Evolutionary conservation across 2,329 filamentous ascomycete genomes (phyloP), one percentile per base, ranked within the genome.

Genomic region (Aspergillus neoniger): DNA sequence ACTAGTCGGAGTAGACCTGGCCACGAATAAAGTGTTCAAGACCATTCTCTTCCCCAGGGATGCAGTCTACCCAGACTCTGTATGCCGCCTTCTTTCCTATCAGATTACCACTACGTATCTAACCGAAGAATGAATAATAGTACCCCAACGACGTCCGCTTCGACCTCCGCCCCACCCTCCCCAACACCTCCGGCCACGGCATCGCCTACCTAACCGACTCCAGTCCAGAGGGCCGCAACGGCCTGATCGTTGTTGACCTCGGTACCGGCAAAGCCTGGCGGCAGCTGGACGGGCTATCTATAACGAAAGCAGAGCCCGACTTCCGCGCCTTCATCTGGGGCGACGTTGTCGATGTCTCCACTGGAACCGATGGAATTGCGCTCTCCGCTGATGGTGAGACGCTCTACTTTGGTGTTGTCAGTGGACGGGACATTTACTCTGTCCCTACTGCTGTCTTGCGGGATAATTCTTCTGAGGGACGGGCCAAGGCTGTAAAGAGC

Each of bases 101-200:
- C 25, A 4, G 4, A 30, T 1, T 9, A 15, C 17, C 6, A 21
- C 14, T 32, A 17, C 8, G 6, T 12, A 28, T 19, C 25, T 50
- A 30, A 50, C 25, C 4, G 6, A 1, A 15, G 4, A 19, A 10
- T 10, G 15, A 7, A 17, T 5, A 14, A 19, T 2, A 50, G 47
- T 50, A 50, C 8, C 47, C 47, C 28, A 50, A 50, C 47, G 47
- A 32, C 47, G 47, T 50, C n/a, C 47, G 47, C 15, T 50, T 50
- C 25, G 47, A 50, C 5, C 47, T 50, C 25, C 47, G 47, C 17
- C 15, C 47, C n/a, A 3, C 17, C 14, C 47, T 50, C 9, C 17
- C 10, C 25, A 10, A 28, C 25, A 30, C 23, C n/a, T 50, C 47
- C 15, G n/a, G 47, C 25, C 7, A 50, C 5, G 47, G 47, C 2